These are phyloP conservation scores for Cyberlindnera petersonii DNA, from an alignment of 805 yeast species.

Conservation along the genomic window DNA sequence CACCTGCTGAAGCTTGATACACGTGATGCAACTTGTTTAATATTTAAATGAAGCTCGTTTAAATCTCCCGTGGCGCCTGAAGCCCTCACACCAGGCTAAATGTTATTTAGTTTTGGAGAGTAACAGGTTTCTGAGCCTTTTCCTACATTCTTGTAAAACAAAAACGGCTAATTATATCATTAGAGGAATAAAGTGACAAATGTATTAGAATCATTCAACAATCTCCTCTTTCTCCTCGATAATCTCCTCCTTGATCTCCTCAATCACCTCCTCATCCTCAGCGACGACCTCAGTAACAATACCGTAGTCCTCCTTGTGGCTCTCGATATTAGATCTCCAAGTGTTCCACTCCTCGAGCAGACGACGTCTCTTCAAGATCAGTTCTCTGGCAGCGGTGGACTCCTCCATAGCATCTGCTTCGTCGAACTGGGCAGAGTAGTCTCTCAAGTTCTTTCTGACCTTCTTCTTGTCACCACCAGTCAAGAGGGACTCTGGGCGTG, in stretches of 20 bases:
- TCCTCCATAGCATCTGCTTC: constrained; percentile 96
- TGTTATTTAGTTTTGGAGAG: too few relatives aligned
- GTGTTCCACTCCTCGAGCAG: constrained; percentile 80
- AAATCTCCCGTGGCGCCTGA: constrained; percentile 8
- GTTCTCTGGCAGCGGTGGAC: constrained; percentile 84
- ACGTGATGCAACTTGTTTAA: too few relatives aligned
- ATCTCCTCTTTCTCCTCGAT: constrained; percentile 39
- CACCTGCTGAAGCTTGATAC: neutral
- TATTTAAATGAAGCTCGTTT: neutral
- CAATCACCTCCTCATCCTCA: constrained; percentile 74
- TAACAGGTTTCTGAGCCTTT: too few relatives aligned
- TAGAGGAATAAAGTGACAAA: too few relatives aligned
- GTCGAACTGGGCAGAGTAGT: constrained; percentile 89
- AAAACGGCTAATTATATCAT: too few relatives aligned
- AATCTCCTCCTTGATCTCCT: constrained; percentile 68
- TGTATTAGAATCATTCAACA: constrained; percentile 5
- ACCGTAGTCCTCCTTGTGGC: constrained; percentile 47
- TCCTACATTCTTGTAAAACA: too few relatives aligned
- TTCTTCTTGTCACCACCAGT: constrained; percentile 78
- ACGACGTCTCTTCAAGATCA: constrained; percentile 78
- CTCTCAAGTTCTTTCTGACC: constrained; percentile 84
- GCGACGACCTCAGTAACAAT: constrained; percentile 41
- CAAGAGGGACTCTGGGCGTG: constrained; percentile 82
- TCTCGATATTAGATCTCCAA: constrained; percentile 59
- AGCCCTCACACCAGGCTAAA: too few relatives aligned